These are phyloP conservation scores for Bipolaris bicolor DNA, from an alignment of 2,329 filamentous ascomycete genomes.

Conservation along the genomic window DNA sequence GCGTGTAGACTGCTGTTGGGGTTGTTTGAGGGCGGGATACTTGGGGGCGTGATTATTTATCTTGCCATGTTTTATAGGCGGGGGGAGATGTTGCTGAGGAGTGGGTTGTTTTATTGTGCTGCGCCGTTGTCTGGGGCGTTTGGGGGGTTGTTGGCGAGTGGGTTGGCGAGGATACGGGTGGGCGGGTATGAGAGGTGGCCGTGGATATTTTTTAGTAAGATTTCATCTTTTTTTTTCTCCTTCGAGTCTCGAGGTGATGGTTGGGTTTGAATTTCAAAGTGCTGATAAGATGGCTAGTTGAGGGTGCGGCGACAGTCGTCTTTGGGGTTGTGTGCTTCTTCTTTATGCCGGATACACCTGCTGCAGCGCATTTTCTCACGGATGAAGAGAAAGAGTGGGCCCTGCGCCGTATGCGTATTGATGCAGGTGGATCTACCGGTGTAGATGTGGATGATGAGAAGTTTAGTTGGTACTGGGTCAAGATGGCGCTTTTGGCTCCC, in stretches of 20 bases:
- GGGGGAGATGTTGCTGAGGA: conserved; percentile 50
- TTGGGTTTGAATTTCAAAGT: not conserved
- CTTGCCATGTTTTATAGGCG: conserved; percentile 52
- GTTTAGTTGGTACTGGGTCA: conserved; percentile 53
- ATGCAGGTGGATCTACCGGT: conserved; percentile 33
- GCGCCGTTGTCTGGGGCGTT: conserved; percentile 51
- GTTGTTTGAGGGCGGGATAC: conserved; percentile 51
- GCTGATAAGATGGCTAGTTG: conserved; percentile 38
- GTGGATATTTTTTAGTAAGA: conserved; percentile 32
- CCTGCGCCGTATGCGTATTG: conserved; percentile 36
- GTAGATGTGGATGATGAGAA: conserved; percentile 47
- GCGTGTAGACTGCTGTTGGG: conserved; percentile 51
- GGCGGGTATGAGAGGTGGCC: conserved; percentile 49
- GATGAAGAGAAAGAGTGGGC: conserved; percentile 37
- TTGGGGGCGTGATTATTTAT: conserved; percentile 52
- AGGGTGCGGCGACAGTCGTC: conserved; percentile 37
- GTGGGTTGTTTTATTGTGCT: conserved; percentile 48
- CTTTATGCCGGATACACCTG: conserved; percentile 57
- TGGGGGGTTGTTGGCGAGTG: conserved; percentile 53
- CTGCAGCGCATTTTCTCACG: conserved; percentile 42
- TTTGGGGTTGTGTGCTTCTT: conserved; percentile 58
- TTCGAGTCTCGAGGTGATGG: not conserved
- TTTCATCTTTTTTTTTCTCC: not conserved
- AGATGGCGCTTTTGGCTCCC: conserved; percentile 36
- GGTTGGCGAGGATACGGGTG: conserved; percentile 49